Conservation (phyloP, 208 protist genomes). For the Trypanosoma cruzi region DNA sequence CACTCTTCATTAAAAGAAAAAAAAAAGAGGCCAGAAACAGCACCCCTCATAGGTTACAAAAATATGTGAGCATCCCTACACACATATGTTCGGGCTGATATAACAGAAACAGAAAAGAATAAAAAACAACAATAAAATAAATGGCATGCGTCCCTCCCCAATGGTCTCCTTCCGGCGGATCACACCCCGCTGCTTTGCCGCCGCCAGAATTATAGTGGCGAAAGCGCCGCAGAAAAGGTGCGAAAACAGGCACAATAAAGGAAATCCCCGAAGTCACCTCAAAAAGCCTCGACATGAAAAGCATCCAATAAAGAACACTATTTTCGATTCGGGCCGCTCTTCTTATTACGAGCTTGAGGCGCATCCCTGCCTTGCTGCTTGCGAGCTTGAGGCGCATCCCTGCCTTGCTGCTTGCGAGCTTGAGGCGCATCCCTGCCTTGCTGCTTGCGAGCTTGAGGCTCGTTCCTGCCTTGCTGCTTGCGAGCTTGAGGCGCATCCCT, state of each 20-base stretch:
- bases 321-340: conserved; percentile 10
- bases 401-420: no score
- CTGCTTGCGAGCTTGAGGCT: no score
- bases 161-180: conserved; percentile 27
- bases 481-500: no score
- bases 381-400: no score
- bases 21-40: not conserved
- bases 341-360: conserved; percentile 16
- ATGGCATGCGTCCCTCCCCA: conserved; percentile 14
- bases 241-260: conserved; percentile 22
- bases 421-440: no score
- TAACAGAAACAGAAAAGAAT: conserved; percentile 26
- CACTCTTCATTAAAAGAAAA: not conserved
- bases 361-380: no score
- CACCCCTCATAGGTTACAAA: not conserved
- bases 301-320: conserved; percentile 2
- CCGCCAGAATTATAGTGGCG: conserved; percentile 8
- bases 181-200: conserved; percentile 29
- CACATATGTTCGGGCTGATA: no score
- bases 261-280: conserved; percentile 16
- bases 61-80: not conserved
- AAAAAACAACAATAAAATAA: conserved; percentile 25
- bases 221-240: conserved; percentile 31
- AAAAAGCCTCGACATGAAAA: not conserved
- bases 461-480: no score